These are phyloP conservation scores for Salvia rosmarinus DNA, from an alignment of 257 asterid genomes.

Conservation along the genomic window DNA sequence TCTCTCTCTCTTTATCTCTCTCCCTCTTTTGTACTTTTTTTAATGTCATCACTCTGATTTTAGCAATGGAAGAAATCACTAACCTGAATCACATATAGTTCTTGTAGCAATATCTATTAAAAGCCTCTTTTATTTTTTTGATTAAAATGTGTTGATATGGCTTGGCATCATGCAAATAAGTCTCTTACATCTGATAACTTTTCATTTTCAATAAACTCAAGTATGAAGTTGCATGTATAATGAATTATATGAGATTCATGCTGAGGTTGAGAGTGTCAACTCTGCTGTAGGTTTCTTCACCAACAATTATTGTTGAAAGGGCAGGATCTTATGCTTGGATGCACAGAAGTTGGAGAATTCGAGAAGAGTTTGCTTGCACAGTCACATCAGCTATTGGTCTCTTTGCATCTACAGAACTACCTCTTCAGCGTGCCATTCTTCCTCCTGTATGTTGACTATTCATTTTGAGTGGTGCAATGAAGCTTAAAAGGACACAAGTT, in stretches of 20 bases:
- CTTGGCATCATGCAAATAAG: conserved; percentile 6
- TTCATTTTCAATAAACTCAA: neutral
- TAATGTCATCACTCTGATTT: neutral
- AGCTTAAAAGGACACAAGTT: conserved; percentile 27
- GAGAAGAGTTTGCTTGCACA: conserved; percentile 95
- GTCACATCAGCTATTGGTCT: conserved; percentile 89
- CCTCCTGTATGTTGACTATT: conserved; percentile 75
- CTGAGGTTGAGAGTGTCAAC: conserved; percentile 25
- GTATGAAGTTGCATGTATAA: neutral
- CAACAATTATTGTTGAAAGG: conserved; percentile 95
- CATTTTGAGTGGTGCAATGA: conserved; percentile 22
- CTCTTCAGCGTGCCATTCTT: conserved; percentile 98
- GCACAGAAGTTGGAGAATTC: conserved; percentile 96
- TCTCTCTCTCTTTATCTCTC: neutral
- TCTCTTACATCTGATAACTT: conserved; percentile 6
- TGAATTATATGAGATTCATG: conserved; percentile 28
- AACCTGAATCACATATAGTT: conserved; percentile 8
- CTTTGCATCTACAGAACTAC: conserved; percentile 90
- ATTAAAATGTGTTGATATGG: conserved; percentile 18
- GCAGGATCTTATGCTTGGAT: conserved; percentile 96
- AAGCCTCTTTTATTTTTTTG: neutral
- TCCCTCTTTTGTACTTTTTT: neutral
- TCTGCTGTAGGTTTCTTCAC: conserved; percentile 84
- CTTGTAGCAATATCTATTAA: neutral
- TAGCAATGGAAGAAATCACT: neutral